Evolutionary conservation across 306 rosid species (phyloP), one percentile per base, ranked within the genome.

Genomic region (Cicer yamashitae): DNA sequence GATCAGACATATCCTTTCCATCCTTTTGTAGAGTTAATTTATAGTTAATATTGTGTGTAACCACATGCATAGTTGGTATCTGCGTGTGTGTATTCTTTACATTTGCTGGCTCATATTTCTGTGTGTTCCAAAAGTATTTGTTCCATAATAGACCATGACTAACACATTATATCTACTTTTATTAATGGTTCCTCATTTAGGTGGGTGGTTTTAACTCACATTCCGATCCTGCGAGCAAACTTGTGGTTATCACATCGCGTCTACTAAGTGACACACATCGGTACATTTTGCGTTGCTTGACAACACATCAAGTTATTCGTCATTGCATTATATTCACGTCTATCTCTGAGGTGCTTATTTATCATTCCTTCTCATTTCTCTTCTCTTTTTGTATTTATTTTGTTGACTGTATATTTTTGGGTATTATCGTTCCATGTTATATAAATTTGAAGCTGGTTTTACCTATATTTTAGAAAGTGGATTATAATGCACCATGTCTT

Each of bases 241-340:
- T 91, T 37, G 92, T 87, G 71, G 87, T 91, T 54, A 53, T 91
- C 83, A 86, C 96, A 70, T 89, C 97, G 12, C 70, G 70, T 45
- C 52, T 65, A 43, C 70, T 65, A 65, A 65, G 70, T 65, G 70
- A 65, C 2, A 91, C 96, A 63, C 98, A 91, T 85, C 97, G 98
- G 74, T 93, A 89, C 73, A 88, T 93, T 83, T 83, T 91, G 75
- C 96, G 97, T 54, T 93, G 98, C 81, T 86, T 93, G 76, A 82
- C 87, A 76, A 74, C 90, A 30, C 98, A 89, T 86, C 94, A 76
- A 86, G 87, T 61, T 77, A 87, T 91, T 78, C 89, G 14, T 50
- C 79, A 25, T 48, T 93, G 97, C 86, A 83, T 70, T 61, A 79
- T 93, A 84, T 87, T 88, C 81, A 91, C 97, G 10, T 90, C 98